A percentile compares a stretch with the other conserved stretches of the same genome.
Evolutionary conservation across 768 basidiomycete genomes (phyloP).

Genomic region (Nidularia pulvinata): DNA sequence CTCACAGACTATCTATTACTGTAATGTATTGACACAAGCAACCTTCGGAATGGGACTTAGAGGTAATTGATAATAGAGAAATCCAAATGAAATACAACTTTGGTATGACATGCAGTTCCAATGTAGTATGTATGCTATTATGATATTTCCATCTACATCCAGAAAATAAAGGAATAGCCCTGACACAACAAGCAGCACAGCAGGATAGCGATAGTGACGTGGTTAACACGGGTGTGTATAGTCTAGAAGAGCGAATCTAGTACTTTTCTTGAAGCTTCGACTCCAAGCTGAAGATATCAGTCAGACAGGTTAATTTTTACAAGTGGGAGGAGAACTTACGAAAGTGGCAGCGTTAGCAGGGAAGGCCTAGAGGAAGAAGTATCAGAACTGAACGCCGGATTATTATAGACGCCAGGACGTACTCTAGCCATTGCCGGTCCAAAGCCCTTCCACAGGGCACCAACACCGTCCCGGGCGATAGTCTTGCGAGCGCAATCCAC

Average conservation of each 20-base stretch:
- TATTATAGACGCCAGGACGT: slow-evolving; percentile 20
- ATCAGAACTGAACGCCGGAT: background rate
- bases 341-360: slow-evolving; percentile 97
- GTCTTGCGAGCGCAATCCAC: slow-evolving; percentile 93
- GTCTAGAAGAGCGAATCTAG: slow-evolving; percentile 67
- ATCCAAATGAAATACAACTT: background rate
- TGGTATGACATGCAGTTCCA: slow-evolving; percentile 3
- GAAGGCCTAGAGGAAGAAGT: slow-evolving; percentile 63
- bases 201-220: background rate
- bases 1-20: background rate
- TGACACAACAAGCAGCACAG: background rate
- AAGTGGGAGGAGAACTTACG: slow-evolving; percentile 45
- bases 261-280: slow-evolving; percentile 85
- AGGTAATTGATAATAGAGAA: too few species aligned
- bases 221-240: background rate
- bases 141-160: background rate
- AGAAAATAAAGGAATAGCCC: background rate
- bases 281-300: slow-evolving; percentile 67
- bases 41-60: too few species aligned
- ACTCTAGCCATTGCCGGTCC: slow-evolving; percentile 96
- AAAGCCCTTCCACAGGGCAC: slow-evolving; percentile 95
- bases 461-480: slow-evolving; percentile 84
- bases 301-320: slow-evolving; percentile 4
- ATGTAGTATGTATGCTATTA: slow-evolving; percentile 6
- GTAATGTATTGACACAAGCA: too few species aligned